Evolutionary conservation across 2,329 filamentous ascomycete species (phyloP), one percentile per base, ranked within the genome.

Genomic region (Xylaria digitata): DNA sequence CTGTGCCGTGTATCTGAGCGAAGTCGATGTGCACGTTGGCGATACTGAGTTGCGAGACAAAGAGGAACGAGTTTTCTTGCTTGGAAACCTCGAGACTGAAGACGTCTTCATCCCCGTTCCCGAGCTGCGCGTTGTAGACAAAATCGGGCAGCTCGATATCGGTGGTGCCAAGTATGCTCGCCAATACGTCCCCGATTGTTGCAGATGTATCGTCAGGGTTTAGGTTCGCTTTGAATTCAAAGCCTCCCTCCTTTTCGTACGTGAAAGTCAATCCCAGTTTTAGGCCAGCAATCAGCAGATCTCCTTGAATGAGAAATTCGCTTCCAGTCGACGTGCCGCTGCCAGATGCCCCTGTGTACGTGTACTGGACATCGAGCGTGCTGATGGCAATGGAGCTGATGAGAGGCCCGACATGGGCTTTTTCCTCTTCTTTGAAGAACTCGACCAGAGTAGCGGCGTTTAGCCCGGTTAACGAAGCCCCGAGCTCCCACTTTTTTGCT

Each of bases 81-180:
- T 63, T 63, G 15, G 3, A 2, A 7, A 56, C 26, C 7, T 56
- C 37, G n/a, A 56, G 48, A 6, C n/a, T 48, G 21, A 56, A 50
- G 45, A 13, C 30, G n/a, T 40, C 42, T 15, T 30, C 21, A 15
- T 17, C 19, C 19, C 30, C 17, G 49, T 23, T 15, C n/a, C 19
- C 19, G 30, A 65, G 42, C 49, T 46, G 32, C 8, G 60, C 54
- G 15, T 67, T 54, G 48, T 54, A 48, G 26, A 58, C 30, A 21
- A 62, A 66, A 45, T 56, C 42, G 4, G 63, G 63, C 26, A 65
- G 21, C 15, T 65, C 63, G 21, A 65, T 50, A 46, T 61, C 56
- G 2, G 40, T 21, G 17, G 49, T 40, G 21, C 63, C 63, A 8
- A 65, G 15, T 2, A 43, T 56, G 30, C 50, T 56, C 17, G 26